A percentile compares a stretch with the other conserved stretches of the same genome.
These are phyloP conservation scores for Daedalea quercina DNA, from an alignment of 768 basidiomycete species.

Conservation along the genomic window DNA sequence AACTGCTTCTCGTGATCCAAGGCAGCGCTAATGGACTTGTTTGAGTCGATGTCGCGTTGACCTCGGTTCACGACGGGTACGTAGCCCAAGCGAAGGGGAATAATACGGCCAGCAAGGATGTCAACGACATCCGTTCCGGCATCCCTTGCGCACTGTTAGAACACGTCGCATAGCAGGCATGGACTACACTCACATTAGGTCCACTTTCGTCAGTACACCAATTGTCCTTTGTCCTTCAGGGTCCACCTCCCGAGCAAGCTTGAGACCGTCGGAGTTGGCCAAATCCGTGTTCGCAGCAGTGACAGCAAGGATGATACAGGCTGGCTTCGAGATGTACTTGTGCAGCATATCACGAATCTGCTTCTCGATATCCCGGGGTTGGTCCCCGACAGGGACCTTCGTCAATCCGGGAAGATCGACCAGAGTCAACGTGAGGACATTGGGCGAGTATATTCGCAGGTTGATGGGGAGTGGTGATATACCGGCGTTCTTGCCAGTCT, in stretches of 20 bases:
- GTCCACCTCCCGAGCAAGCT: slow-evolving; percentile 84
- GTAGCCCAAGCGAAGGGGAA: slow-evolving; percentile 93
- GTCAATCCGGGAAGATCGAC: slow-evolving; percentile 97
- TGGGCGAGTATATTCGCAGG: slow-evolving; percentile 93
- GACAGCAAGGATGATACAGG: slow-evolving; percentile 94
- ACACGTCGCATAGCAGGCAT: slow-evolving; percentile 1
- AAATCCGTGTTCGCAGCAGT: slow-evolving; percentile 94
- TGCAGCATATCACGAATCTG: slow-evolving; percentile 96
- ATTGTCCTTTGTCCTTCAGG: slow-evolving; percentile 96
- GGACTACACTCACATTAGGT: slow-evolving; percentile 74
- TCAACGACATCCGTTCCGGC: slow-evolving; percentile 97
- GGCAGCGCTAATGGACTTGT: slow-evolving; percentile 78
- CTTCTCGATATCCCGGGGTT: slow-evolving; percentile 95
- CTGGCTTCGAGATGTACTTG: slow-evolving; percentile 92
- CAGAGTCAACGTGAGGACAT: slow-evolving; percentile 93
- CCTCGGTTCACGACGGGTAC: slow-evolving; percentile 99
- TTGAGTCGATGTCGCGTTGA: slow-evolving; percentile 91
- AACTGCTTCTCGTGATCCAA: slow-evolving; percentile 87
- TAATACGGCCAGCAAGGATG: slow-evolving; percentile 94
- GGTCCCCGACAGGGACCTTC: slow-evolving; percentile 93
- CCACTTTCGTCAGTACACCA: slow-evolving; percentile 97
- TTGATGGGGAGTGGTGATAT: slow-evolving; percentile 98
- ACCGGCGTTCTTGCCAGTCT: slow-evolving; percentile 97
- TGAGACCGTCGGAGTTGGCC: slow-evolving; percentile 94
- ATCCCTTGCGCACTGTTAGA: slow-evolving; percentile 57